Percentiles rank a stretch among this genome's conserved stretches.
phyloP scores from a whole-genome alignment of 2,329 filamentous ascomycete species.

The Fusarium sp. region DNA sequence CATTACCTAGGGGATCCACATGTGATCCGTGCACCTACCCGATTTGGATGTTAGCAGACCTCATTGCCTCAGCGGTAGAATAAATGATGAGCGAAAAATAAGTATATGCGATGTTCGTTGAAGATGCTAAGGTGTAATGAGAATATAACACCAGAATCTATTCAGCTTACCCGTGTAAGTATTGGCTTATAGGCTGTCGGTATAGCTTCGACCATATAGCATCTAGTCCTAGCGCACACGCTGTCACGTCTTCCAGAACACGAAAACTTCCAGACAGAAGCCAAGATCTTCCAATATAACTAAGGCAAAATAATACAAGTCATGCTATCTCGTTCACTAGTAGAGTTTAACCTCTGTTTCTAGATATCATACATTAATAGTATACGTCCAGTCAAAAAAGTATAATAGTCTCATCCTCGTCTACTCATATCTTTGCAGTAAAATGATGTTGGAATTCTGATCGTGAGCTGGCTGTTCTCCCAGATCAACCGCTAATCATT shows the following conservation, averaged over 20 bases:
- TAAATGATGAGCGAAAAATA: not conserved
- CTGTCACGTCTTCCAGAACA: not conserved
- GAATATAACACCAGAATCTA: too few species aligned
- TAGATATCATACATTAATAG: constrained; percentile 3
- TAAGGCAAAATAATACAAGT: not conserved
- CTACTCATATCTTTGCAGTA: not conserved
- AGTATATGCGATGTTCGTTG: too few species aligned
- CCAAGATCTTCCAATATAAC: not conserved
- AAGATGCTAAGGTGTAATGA: not conserved
- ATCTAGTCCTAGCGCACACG: too few species aligned
- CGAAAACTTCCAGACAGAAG: not conserved
- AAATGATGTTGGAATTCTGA: not conserved
- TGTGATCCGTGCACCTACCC: constrained; percentile 19
- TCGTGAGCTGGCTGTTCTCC: not conserved
- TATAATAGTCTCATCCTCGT: not conserved
- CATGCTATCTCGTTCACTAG: not conserved
- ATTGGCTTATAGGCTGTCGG: too few species aligned
- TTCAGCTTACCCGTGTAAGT: too few species aligned
- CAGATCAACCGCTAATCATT: constrained; percentile 9
- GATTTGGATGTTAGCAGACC: constrained; percentile 6
- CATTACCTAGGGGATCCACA: constrained; percentile 9
- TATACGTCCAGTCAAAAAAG: not conserved
- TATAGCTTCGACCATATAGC: too few species aligned
- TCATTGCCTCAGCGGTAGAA: not conserved
- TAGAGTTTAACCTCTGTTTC: constrained; percentile 10